Conservation (phyloP, 257 asterid species). For the Gentiana straminea region DNA sequence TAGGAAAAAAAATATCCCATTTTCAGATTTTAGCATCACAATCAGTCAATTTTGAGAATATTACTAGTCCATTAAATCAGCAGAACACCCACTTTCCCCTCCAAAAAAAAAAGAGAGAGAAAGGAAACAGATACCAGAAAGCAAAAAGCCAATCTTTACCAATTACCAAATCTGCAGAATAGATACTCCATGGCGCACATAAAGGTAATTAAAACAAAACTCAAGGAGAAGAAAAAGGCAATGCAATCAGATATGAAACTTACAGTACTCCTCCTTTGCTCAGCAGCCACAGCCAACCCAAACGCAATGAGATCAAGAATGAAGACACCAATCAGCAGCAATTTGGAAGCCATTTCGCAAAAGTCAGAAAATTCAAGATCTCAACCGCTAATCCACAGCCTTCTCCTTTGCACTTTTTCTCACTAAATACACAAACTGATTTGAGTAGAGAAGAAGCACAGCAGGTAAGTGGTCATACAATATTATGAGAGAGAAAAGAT, state of each 20-base stretch:
- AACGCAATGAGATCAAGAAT: conserved; percentile 70
- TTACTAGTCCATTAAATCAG: too few relatives aligned
- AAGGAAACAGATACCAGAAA: background rate
- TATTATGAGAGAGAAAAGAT: conserved; percentile 4
- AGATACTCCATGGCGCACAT: too few relatives aligned
- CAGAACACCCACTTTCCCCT: too few relatives aligned
- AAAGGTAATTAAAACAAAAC: background rate
- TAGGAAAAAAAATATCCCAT: too few relatives aligned
- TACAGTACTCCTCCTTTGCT: conserved; percentile 74
- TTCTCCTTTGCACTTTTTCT: conserved; percentile 14
- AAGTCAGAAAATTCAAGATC: conserved; percentile 10
- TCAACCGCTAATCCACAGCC: conserved; percentile 2
- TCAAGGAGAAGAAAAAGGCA: background rate
- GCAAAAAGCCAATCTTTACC: background rate
- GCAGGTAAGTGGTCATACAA: background rate
- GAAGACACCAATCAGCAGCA: conserved; percentile 39
- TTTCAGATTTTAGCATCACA: too few relatives aligned
- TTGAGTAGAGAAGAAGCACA: conserved; percentile 25
- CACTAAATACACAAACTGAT: conserved; percentile 21
- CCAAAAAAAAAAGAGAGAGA: background rate
- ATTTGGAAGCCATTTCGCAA: conserved; percentile 65
- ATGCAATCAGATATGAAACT: conserved; percentile 8
- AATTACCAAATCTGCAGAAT: too few relatives aligned
- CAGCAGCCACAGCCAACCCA: conserved; percentile 86
- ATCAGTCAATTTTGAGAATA: too few relatives aligned